Evolutionary conservation across 495 filamentous ascomycete species (phyloP).

Genomic region (Talaromyces borbonicus): DNA sequence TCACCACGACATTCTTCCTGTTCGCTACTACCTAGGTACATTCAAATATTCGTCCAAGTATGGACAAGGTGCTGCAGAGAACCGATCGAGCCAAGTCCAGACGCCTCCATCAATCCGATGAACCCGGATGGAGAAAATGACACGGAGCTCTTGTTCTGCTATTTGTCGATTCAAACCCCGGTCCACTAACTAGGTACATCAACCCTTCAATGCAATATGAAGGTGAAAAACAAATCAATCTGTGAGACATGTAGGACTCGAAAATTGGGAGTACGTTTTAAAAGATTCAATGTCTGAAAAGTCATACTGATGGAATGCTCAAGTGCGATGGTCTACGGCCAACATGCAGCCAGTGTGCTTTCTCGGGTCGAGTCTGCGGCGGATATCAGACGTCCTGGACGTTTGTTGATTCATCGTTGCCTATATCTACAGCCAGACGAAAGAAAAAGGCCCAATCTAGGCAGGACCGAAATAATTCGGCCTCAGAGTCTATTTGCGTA

Average conservation of each 20-base stretch:
- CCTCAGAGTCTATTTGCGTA: neutral
- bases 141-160: too few species aligned
- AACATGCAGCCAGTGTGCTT: slow-evolving; percentile 15
- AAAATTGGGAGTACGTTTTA: slow-evolving; percentile 17
- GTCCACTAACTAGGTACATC: too few species aligned
- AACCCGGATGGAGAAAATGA: too few species aligned
- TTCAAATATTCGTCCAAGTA: too few species aligned
- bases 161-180: too few species aligned
- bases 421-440: neutral
- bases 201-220: slow-evolving; percentile 13
- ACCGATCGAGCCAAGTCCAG: too few species aligned
- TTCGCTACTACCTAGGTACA: too few species aligned
- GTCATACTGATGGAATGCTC: neutral
- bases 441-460: neutral
- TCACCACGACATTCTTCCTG: too few species aligned
- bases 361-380: slow-evolving; percentile 12
- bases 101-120: too few species aligned
- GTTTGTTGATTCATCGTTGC: slow-evolving; percentile 11
- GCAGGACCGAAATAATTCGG: neutral
- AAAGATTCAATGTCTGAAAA: too few species aligned
- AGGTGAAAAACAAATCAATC: slow-evolving; percentile 14
- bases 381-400: slow-evolving; percentile 15
- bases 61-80: too few species aligned
- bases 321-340: slow-evolving; percentile 20
- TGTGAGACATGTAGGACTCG: slow-evolving; percentile 18